Percentiles rank a stretch among this genome's conserved stretches.
phyloP scores from a whole-genome alignment of 2,329 filamentous ascomycete genomes.

The Xylariaceae sp. region DNA sequence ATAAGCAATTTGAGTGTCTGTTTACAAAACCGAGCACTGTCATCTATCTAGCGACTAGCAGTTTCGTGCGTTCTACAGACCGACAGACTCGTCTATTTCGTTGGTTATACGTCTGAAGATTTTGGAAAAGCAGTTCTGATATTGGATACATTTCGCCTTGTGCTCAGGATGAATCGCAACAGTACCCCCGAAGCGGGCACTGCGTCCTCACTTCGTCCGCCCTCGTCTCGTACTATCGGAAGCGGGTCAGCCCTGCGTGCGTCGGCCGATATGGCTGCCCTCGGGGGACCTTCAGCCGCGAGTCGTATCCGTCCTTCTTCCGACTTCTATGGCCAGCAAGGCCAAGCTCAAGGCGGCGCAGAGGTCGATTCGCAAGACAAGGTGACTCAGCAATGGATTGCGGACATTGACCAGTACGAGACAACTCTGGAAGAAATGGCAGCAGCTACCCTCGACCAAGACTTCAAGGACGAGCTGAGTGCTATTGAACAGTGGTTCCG shows the following conservation, averaged over 20 bases:
- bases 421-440: constrained; percentile 99
- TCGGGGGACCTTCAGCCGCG: constrained; percentile 62
- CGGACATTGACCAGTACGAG: constrained; percentile 98
- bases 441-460: constrained; percentile 94
- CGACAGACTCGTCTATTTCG: no score
- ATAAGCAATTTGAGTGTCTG: no score
- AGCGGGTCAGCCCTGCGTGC: constrained; percentile 83
- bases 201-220: constrained; percentile 76
- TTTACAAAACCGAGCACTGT: no score
- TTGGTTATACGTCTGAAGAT: no score
- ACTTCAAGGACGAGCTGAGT: constrained; percentile 98
- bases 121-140: background rate
- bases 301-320: constrained; percentile 89
- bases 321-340: constrained; percentile 84
- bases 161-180: constrained; percentile 67
- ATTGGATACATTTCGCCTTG: constrained; percentile 1
- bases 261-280: constrained; percentile 91
- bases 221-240: constrained; percentile 71
- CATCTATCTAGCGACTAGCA: no score
- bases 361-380: constrained; percentile 85
- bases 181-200: constrained; percentile 91
- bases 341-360: constrained; percentile 60
- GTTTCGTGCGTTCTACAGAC: no score
- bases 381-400: constrained; percentile 96
- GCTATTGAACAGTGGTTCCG: constrained; percentile 99